Evolutionary conservation across 345 rosid genomes (phyloP), one percentile per base, ranked within the genome.

Genomic region (Populus pruinosa): DNA sequence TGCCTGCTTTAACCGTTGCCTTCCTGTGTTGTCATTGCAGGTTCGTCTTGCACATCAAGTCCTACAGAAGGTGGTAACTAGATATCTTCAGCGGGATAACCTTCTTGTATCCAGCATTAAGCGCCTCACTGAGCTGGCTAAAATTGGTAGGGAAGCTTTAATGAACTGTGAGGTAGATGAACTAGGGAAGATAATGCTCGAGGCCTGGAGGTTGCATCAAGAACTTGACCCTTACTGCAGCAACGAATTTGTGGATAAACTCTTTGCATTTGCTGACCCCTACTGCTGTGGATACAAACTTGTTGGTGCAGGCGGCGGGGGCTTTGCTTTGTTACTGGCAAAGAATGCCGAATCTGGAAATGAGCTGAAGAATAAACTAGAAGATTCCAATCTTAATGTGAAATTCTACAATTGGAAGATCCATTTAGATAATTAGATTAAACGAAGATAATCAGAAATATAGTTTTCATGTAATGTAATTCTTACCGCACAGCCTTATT

Each of bases 261-360:
- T 96, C 3, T 93, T 93, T 31, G 85, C 85, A 0, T 82, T 85
- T 79, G 83, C 94, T 7, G 87, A 89, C 47, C 90, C 95, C 27
- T 93, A 86, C 87, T 87, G 98, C 86, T 87, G 93, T 47, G 99
- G 98, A 55, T 93, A 88, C 88, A 92, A 96, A 90, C 97, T 93
- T 9, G 98, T 96, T 1, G 99, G 98, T 71, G 99, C 98, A 0
- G 99, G 99, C 39, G 99, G 98, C 10, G 98, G 98, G 41, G 99
- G 98, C 44, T 96, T 93, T 67, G 94, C 92, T 7, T 79, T 96
- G 79, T 80, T 96, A 56, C 88, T 93, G 2, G 89, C 91, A 31
- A 93, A 91, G 73, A 86, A 91, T 74, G 82, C 81, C 25, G 86
- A 82, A 23, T 82, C 83, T 23, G 94, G 91, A 5, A 87, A 66